Conservation (phyloP, 495 filamentous ascomycete genomes). For the Penicillium riverlandense region DNA sequence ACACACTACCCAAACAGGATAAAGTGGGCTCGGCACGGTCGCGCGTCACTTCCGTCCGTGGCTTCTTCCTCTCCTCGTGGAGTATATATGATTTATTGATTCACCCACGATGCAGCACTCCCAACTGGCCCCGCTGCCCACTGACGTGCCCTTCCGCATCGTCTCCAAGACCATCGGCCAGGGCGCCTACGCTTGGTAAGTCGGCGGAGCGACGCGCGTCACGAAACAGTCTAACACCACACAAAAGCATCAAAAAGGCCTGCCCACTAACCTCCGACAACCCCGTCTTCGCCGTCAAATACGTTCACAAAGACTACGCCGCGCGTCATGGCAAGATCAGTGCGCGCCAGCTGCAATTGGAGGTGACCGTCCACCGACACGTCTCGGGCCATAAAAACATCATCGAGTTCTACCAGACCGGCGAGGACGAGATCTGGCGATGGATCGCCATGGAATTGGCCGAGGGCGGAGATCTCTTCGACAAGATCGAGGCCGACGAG, state of each 20-base stretch:
- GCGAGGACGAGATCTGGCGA: conserved; percentile 82
- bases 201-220: not conserved
- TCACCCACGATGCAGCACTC: conserved; percentile 55
- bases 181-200: conserved; percentile 95
- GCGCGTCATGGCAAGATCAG: conserved; percentile 80
- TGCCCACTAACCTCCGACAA: conserved; percentile 57
- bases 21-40: conserved; percentile 31
- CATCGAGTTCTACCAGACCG: conserved; percentile 81
- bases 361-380: conserved; percentile 80
- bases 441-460: conserved; percentile 99
- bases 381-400: conserved; percentile 87
- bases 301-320: conserved; percentile 96
- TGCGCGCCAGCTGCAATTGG: conserved; percentile 78
- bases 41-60: conserved; percentile 9
- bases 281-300: conserved; percentile 92
- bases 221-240: not conserved
- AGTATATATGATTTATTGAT: not conserved
- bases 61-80: conserved; percentile 1
- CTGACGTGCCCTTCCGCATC: conserved; percentile 84
- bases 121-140: conserved; percentile 81
- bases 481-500: conserved; percentile 97
- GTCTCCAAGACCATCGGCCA: conserved; percentile 93
- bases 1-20: conserved; percentile 40
- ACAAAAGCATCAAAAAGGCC: conserved; percentile 83
- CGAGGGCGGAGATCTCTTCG: conserved; percentile 93